These are phyloP conservation scores for Zoysia japonica DNA, from an alignment of 176 grass and related monocot genomes.

Conservation along the genomic window DNA sequence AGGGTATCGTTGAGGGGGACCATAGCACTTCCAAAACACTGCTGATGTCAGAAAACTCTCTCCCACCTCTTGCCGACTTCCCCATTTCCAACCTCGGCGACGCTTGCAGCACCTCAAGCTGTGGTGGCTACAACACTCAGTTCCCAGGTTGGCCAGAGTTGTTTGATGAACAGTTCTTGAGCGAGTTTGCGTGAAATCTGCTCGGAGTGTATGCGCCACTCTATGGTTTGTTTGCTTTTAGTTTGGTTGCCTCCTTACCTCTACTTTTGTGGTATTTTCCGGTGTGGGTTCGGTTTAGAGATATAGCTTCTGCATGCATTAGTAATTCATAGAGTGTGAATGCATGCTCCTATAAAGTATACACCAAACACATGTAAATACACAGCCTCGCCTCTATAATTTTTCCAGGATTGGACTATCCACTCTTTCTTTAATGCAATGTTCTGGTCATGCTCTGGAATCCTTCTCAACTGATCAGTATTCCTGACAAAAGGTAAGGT, in stretches of 20 bases:
- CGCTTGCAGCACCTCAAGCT: slow-evolving; percentile 71
- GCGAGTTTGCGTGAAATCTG: slow-evolving; percentile 60
- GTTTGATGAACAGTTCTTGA: slow-evolving; percentile 69
- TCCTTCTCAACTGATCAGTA: neutral
- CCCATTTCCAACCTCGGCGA: slow-evolving; percentile 68
- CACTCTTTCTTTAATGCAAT: slow-evolving; percentile 15
- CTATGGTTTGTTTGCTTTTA: slow-evolving; percentile 44
- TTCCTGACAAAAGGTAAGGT: too few species aligned
- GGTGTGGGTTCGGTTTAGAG: slow-evolving; percentile 50
- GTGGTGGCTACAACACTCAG: slow-evolving; percentile 51
- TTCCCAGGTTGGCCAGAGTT: slow-evolving; percentile 61
- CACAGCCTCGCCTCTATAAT: slow-evolving; percentile 37
- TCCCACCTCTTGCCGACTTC: slow-evolving; percentile 74
- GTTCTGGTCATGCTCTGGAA: slow-evolving; percentile 25
- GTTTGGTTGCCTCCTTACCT: slow-evolving; percentile 30
- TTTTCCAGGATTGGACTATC: slow-evolving; percentile 39
- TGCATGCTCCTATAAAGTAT: slow-evolving; percentile 44
- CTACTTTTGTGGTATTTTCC: slow-evolving; percentile 36
- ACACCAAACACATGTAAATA: slow-evolving; percentile 63
- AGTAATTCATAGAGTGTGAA: slow-evolving; percentile 40
- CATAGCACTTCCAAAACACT: slow-evolving; percentile 47
- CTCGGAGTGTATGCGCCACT: slow-evolving; percentile 12
- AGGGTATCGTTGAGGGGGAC: slow-evolving; percentile 35
- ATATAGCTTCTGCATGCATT: slow-evolving; percentile 44
- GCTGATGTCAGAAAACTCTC: slow-evolving; percentile 52